A percentile compares a stretch with the other conserved stretches of the same genome.
Conservation (phyloP, 345 rosid genomes). For the Populus tremula region DNA sequence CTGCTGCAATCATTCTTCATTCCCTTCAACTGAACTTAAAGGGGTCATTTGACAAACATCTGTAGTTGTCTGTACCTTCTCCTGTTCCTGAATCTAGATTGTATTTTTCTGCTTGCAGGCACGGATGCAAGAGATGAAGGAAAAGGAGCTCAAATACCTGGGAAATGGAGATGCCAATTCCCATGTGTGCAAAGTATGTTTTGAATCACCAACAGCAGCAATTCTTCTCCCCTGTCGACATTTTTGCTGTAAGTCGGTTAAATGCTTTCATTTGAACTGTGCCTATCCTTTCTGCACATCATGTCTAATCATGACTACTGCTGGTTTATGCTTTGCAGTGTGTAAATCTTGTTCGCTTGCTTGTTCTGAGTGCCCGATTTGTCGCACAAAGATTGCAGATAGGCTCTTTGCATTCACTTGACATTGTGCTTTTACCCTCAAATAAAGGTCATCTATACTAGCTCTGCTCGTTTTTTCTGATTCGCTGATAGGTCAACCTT, state of each 20-base stretch:
- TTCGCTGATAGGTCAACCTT: not conserved
- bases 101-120: constrained; percentile 49
- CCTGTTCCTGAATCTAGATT: not conserved
- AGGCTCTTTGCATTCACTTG: constrained; percentile 93
- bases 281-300: not conserved
- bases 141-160: constrained; percentile 67
- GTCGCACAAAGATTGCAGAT: constrained; percentile 91
- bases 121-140: constrained; percentile 96
- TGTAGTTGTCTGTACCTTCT: not conserved
- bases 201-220: constrained; percentile 91
- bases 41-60: not conserved
- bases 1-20: not conserved
- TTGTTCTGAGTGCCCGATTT: constrained; percentile 96
- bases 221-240: constrained; percentile 98
- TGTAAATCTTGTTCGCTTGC: constrained; percentile 98
- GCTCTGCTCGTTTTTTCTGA: not conserved
- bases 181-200: constrained; percentile 94
- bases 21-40: not conserved
- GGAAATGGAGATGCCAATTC: constrained; percentile 86
- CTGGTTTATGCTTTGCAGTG: constrained; percentile 49
- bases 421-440: constrained; percentile 31
- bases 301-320: not conserved
- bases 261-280: not conserved
- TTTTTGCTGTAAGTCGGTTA: constrained; percentile 79
- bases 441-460: constrained; percentile 27